Evolutionary conservation across 495 filamentous ascomycete genomes (phyloP), one percentile per base, ranked within the genome.

Genomic region (Talaromyces liani): DNA sequence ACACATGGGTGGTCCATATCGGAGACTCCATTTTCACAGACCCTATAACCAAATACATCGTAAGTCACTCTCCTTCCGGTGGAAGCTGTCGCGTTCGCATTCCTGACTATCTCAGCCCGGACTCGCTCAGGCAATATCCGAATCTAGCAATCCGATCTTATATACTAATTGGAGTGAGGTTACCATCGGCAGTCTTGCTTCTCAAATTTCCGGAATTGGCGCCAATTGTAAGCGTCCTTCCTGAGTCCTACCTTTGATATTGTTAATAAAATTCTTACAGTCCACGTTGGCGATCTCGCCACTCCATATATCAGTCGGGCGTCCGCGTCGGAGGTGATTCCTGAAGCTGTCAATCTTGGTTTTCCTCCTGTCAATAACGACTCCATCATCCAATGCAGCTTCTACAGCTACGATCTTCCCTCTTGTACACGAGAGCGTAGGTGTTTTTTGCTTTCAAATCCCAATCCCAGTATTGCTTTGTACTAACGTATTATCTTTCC

Each of bases 171-270:
- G 85, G 85, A 71, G 78, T 22, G 76, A 82, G 24, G 72, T 86
- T 33, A 87, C 83, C 0, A 71, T 87, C 14, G 79, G 80, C 2
- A 72, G 77, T 9, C 65, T 88, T 36, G 81, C 82, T 0, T 79
- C 77, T 62, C 84, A 87, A 60, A 65, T 82, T 57, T 73, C 82
- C 10, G 84, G 82, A 3, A 74, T 83, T 27, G 65, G 74, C 16
- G 70, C 81, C 66, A 77, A 84, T n/a, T 77, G 73, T 68, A 65
- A 66, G 58, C 66, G 62, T 12, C 34, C 34, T 10, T 63, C 34
- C 3, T n/a, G 8, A 2, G 10, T 47, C 53, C 22, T 2, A 47
- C 29, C 7, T 16, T 49, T 10, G 27, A 57, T 54, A 24, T 57
- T 45, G 9, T 16, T 20, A 39, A 45, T 49, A 74, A 69, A 71